A percentile compares a stretch with the other conserved stretches of the same genome.
Conservation (phyloP, 768 basidiomycete species). For the Podaxis pistillaris region DNA sequence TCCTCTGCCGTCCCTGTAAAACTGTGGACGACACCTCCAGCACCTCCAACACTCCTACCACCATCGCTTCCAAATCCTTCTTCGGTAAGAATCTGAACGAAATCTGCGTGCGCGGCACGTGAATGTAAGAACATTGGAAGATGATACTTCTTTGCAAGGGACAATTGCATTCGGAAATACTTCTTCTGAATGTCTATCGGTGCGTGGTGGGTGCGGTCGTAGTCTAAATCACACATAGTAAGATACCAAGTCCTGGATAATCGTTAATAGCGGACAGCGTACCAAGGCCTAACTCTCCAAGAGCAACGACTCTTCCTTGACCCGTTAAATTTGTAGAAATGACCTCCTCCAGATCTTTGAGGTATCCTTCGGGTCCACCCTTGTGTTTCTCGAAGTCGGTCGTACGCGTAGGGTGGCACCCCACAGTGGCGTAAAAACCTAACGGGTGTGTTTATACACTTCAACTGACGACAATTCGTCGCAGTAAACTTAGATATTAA, state of each 20-base stretch:
- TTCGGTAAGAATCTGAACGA: constrained; percentile 62
- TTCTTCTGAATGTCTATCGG: constrained; percentile 54
- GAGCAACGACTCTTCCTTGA: constrained; percentile 59
- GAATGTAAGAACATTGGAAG: constrained; percentile 83
- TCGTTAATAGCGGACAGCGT: constrained; percentile 9
- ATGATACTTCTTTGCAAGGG: constrained; percentile 65
- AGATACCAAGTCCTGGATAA: background rate
- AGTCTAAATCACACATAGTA: constrained; percentile 44
- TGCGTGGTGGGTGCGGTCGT: constrained; percentile 72
- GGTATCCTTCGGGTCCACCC: constrained; percentile 59
- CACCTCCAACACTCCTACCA: constrained; percentile 52
- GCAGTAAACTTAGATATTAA: background rate
- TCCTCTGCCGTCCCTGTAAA: constrained; percentile 72
- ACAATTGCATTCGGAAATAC: constrained; percentile 67
- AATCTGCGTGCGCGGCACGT: constrained; percentile 70
- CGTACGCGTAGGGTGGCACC: constrained; percentile 79
- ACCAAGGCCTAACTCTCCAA: constrained; percentile 85
- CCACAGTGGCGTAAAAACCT: constrained; percentile 74
- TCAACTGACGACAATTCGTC: background rate
- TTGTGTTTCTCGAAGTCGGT: constrained; percentile 59
- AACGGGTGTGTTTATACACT: background rate
- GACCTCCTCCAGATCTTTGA: constrained; percentile 55
- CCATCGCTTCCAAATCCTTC: constrained; percentile 62
- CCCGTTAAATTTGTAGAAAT: constrained; percentile 49
- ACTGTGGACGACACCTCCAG: constrained; percentile 80